These are phyloP conservation scores for Umbilicus rupestris DNA, from an alignment of 164 flowering plant genomes.

Conservation along the genomic window DNA sequence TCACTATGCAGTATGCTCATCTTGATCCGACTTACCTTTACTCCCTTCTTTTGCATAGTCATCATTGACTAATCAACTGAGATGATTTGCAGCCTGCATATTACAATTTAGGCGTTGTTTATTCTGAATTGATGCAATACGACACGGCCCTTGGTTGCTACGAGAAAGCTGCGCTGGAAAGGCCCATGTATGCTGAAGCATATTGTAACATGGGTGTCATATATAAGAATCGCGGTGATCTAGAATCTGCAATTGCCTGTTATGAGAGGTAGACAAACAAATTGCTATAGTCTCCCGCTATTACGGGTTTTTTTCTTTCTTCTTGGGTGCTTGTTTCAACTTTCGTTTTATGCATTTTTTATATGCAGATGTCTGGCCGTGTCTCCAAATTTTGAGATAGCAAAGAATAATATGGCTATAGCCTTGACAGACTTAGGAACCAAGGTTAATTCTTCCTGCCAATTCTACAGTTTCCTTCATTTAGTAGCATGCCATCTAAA, in stretches of 20 bases:
- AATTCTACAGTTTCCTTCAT: background rate
- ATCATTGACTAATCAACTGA: background rate
- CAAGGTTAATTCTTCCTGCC: slow-evolving; percentile 41
- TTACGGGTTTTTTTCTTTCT: background rate
- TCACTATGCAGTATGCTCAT: slow-evolving; percentile 79
- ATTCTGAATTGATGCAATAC: slow-evolving; percentile 97
- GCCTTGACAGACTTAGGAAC: slow-evolving; percentile 98
- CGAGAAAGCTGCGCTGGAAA: slow-evolving; percentile 90
- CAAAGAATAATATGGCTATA: slow-evolving; percentile 98
- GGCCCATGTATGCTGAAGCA: slow-evolving; percentile 99
- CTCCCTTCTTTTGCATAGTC: background rate
- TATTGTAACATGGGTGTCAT: slow-evolving; percentile 99
- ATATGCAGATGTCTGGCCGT: slow-evolving; percentile 80
- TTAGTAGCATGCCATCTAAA: background rate
- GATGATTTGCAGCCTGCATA: slow-evolving; percentile 83
- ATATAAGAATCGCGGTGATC: slow-evolving; percentile 85
- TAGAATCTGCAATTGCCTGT: slow-evolving; percentile 89
- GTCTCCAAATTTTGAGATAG: slow-evolving; percentile 97
- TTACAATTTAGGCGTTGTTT: slow-evolving; percentile 97
- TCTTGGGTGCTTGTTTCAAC: background rate
- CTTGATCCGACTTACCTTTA: background rate
- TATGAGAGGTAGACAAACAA: slow-evolving; percentile 69
- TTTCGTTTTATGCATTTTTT: background rate
- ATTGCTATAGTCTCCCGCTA: slow-evolving; percentile 3
- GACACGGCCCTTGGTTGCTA: slow-evolving; percentile 85